These are phyloP conservation scores for Hypoxylon lienhwacheense DNA, from an alignment of 495 filamentous ascomycete genomes.

Conservation along the genomic window DNA sequence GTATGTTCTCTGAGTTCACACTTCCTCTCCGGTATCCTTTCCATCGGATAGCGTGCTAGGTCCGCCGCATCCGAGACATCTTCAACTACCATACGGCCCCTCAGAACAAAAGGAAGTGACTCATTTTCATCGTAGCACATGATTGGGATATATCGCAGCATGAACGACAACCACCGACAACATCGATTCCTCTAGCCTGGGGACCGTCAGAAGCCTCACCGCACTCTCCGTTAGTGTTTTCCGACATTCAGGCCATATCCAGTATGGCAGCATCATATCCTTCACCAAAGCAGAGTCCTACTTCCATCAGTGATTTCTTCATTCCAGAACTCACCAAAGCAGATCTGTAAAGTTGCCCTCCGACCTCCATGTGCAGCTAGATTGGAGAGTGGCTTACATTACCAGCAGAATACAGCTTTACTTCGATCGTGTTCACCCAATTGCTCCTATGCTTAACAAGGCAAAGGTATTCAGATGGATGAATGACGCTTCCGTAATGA, in stretches of 20 bases:
- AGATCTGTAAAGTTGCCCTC: conserved; percentile 44
- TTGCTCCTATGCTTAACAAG: conserved; percentile 57
- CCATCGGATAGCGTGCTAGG: conserved; percentile 20
- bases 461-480: conserved; percentile 32
- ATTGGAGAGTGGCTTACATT: conserved; percentile 10
- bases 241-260: conserved; percentile 32
- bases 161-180: conserved; percentile 12
- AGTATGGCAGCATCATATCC: conserved; percentile 36
- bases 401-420: conserved; percentile 49
- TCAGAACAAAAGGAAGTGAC: conserved; percentile 10
- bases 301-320: conserved; percentile 22
- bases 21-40: conserved; percentile 16
- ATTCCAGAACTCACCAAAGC: conserved; percentile 47
- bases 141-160: conserved; percentile 26
- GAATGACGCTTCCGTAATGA: conserved; percentile 9
- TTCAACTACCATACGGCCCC: conserved; percentile 21
- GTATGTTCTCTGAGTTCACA: conserved; percentile 19
- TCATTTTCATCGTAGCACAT: conserved; percentile 15
- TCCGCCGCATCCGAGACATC: conserved; percentile 26
- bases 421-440: conserved; percentile 60
- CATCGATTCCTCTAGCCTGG: conserved; percentile 20
- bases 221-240: conserved; percentile 26
- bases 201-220: conserved; percentile 14
- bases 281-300: conserved; percentile 27
- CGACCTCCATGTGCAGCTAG: conserved; percentile 37